Evolutionary conservation across 2,329 filamentous ascomycete species (phyloP).

Genomic region (Sclerotinia subarctica): DNA sequence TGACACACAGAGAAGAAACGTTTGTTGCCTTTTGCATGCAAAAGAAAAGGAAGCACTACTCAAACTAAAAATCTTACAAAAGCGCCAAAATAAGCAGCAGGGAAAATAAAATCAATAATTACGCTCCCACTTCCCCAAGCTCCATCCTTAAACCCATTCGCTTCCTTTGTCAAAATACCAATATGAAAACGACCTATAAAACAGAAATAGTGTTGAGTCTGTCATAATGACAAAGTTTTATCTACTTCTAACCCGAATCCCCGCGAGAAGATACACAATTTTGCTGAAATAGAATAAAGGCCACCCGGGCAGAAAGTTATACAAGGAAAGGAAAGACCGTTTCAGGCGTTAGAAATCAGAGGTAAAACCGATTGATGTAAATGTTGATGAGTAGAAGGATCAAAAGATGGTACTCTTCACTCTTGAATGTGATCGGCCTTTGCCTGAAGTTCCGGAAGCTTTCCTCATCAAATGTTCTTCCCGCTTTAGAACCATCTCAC

Average conservation of each 20-base stretch:
- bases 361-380: not conserved
- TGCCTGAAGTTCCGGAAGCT: conserved; percentile 29
- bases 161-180: not conserved
- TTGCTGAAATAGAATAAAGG: conserved; percentile 9
- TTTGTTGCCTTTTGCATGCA: not conserved
- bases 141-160: conserved; percentile 7
- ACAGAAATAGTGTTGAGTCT: conserved; percentile 9
- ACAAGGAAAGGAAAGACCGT: conserved; percentile 8
- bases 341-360: not conserved
- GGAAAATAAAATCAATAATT: conserved; percentile 14
- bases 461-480: conserved; percentile 44
- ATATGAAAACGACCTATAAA: not conserved
- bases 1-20: not conserved
- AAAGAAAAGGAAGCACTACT: not conserved
- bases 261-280: conserved; percentile 1
- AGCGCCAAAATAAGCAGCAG: not conserved
- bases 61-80: conserved; percentile 14
- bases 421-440: conserved; percentile 32
- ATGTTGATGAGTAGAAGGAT: conserved; percentile 1
- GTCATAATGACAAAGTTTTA: conserved; percentile 13
- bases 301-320: conserved; percentile 19
- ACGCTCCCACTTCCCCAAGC: conserved; percentile 14
- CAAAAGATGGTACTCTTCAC: conserved; percentile 35
- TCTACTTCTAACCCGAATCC: conserved; percentile 3
- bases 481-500: conserved; percentile 62